Conservation (phyloP, 352 stramenopile genomes). For the Plasmopara muralis region DNA sequence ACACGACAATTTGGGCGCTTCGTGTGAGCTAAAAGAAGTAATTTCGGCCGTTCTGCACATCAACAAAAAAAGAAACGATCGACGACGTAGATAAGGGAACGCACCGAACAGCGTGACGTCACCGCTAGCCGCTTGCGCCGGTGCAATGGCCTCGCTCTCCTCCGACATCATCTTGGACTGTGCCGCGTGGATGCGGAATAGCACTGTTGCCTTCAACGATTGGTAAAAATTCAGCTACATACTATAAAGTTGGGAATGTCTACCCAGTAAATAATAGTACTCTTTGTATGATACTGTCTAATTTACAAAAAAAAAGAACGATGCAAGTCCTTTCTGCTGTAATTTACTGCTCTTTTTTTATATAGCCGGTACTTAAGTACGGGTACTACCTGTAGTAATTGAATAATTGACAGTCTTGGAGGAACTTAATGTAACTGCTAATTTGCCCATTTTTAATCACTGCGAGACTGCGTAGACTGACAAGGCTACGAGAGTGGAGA, state of each 20-base stretch:
- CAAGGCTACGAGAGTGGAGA: conserved; percentile 44
- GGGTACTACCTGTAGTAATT: too few species aligned
- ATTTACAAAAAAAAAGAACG: too few species aligned
- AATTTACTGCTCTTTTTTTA: too few species aligned
- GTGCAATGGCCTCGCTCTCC: conserved; percentile 13
- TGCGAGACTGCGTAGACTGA: conserved; percentile 48
- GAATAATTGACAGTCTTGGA: too few species aligned
- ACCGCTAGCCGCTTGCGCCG: conserved; percentile 3
- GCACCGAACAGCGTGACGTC: conserved; percentile 12
- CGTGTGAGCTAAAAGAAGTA: conserved; percentile 10
- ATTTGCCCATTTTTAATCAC: conserved; percentile 14
- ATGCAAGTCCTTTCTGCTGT: background rate
- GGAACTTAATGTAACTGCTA: background rate
- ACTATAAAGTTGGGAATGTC: background rate
- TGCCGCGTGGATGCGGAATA: conserved; percentile 19
- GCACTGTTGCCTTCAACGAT: conserved; percentile 1
- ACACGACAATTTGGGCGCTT: conserved; percentile 12
- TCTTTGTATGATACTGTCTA: too few species aligned
- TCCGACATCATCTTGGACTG: conserved; percentile 24
- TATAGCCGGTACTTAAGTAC: too few species aligned
- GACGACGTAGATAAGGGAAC: conserved; percentile 3
- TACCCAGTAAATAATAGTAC: too few species aligned
- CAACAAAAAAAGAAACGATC: conserved; percentile 13
- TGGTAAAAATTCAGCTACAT: conserved; percentile 12
- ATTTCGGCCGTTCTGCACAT: conserved; percentile 7